These are phyloP conservation scores for Cladosporium austrohemisphaericum DNA, from an alignment of 2,329 filamentous ascomycete genomes.

Conservation along the genomic window DNA sequence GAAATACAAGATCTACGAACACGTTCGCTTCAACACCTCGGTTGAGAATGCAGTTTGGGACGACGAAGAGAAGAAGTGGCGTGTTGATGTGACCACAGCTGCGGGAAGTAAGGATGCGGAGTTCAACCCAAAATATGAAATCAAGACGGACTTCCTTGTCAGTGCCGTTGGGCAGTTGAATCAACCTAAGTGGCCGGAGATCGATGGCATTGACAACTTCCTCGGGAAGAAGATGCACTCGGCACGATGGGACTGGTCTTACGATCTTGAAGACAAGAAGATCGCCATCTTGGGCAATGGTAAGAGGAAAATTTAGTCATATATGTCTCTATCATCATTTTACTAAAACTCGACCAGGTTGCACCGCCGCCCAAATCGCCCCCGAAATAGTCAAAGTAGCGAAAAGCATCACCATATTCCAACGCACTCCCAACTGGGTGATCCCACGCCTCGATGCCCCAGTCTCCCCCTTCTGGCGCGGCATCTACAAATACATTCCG, in stretches of 20 bases:
- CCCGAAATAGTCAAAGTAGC: conserved; percentile 53
- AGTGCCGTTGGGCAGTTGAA: conserved; percentile 59
- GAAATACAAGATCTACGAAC: conserved; percentile 53
- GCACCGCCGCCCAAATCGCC: conserved; percentile 57
- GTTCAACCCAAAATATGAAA: conserved; percentile 49
- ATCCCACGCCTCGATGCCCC: conserved; percentile 50
- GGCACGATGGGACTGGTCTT: conserved; percentile 59
- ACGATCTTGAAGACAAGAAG: conserved; percentile 51
- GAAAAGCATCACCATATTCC: conserved; percentile 51
- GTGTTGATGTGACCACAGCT: conserved; percentile 45
- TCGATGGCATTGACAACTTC: conserved; percentile 48
- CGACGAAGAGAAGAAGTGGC: conserved; percentile 50
- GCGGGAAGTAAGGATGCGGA: conserved; percentile 53
- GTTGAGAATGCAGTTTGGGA: conserved; percentile 55
- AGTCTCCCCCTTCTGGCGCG: conserved; percentile 42
- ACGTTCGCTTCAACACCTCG: conserved; percentile 56
- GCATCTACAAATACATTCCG: conserved; percentile 49
- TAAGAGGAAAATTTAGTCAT: too few relatives aligned
- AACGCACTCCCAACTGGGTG: conserved; percentile 58
- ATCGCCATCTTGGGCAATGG: conserved; percentile 60
- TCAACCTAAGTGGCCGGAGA: conserved; percentile 48
- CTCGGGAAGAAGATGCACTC: conserved; percentile 55
- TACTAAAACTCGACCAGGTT: conserved; percentile 40
- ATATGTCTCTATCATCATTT: too few relatives aligned
- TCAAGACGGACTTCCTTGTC: conserved; percentile 54